phyloP scores from a whole-genome alignment of 257 asterid species.

The Ilex aquifolium region DNA sequence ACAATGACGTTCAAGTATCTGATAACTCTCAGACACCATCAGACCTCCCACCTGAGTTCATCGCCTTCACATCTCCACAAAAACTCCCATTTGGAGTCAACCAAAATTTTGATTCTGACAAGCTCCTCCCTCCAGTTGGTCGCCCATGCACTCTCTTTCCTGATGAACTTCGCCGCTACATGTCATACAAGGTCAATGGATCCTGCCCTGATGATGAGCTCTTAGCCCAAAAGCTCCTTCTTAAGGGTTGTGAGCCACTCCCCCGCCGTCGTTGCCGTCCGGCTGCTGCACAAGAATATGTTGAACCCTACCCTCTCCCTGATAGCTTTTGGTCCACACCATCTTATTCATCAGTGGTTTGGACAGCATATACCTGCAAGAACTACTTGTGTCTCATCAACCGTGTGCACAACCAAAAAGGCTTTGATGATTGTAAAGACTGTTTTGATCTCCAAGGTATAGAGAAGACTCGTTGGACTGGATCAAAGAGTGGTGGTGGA shows the following conservation, averaged over 20 bases:
- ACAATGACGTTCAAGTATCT: neutral
- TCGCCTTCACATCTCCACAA: slow-evolving; percentile 49
- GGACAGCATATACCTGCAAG: slow-evolving; percentile 61
- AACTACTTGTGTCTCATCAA: slow-evolving; percentile 39
- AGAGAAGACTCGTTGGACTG: slow-evolving; percentile 45
- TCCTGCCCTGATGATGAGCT: slow-evolving; percentile 66
- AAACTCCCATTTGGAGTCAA: slow-evolving; percentile 56
- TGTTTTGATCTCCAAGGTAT: slow-evolving; percentile 57
- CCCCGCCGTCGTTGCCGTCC: slow-evolving; percentile 69
- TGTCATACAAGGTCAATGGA: slow-evolving; percentile 51
- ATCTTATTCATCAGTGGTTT: slow-evolving; percentile 52
- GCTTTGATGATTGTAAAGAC: slow-evolving; percentile 63
- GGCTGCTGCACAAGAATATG: slow-evolving; percentile 24
- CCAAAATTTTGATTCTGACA: slow-evolving; percentile 47
- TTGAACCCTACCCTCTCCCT: slow-evolving; percentile 52
- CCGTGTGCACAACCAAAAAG: slow-evolving; percentile 35
- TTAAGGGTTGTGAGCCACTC: slow-evolving; percentile 69
- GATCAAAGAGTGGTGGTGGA: neutral
- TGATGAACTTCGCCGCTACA: slow-evolving; percentile 35
- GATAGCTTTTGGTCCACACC: slow-evolving; percentile 54
- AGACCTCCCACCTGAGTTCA: slow-evolving; percentile 48
- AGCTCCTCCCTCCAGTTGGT: slow-evolving; percentile 50
- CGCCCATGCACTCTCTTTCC: slow-evolving; percentile 34
- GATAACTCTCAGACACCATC: neutral
- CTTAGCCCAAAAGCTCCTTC: slow-evolving; percentile 53